phyloP scores from a whole-genome alignment of 306 rosid genomes.

The Cucumis melo region DNA sequence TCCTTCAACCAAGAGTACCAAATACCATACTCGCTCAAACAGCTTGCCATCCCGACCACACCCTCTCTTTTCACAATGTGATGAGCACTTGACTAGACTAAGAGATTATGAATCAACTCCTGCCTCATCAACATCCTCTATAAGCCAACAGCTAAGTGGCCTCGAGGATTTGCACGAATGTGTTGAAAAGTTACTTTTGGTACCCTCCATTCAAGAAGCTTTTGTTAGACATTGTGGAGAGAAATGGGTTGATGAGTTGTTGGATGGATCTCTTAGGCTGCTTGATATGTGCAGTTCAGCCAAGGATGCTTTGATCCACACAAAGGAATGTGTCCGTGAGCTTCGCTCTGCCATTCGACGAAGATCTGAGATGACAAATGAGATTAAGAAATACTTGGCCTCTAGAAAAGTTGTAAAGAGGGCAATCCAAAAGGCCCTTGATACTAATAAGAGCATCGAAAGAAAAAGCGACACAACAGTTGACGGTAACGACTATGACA shows the following conservation, averaged over 20 bases:
- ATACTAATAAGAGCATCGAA: slow-evolving; percentile 9
- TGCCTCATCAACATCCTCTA: slow-evolving; percentile 12
- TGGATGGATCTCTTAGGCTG: slow-evolving; percentile 32
- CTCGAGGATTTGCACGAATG: slow-evolving; percentile 33
- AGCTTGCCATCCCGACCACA: slow-evolving; percentile 37
- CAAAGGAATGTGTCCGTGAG: slow-evolving; percentile 34
- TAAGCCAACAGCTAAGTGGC: slow-evolving; percentile 16
- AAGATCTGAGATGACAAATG: slow-evolving; percentile 20
- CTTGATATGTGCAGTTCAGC: slow-evolving; percentile 31
- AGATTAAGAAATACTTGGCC: slow-evolving; percentile 29
- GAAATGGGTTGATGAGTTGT: slow-evolving; percentile 36
- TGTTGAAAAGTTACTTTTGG: slow-evolving; percentile 23
- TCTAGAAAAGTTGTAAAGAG: slow-evolving; percentile 36
- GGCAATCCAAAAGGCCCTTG: slow-evolving; percentile 26
- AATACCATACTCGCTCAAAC: slow-evolving; percentile 26
- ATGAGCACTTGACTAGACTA: slow-evolving; percentile 23
- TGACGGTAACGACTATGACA: slow-evolving; percentile 10
- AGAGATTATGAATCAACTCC: slow-evolving; percentile 8
- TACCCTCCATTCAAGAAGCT: slow-evolving; percentile 31
- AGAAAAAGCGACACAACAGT: slow-evolving; percentile 2
- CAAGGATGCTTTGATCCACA: slow-evolving; percentile 36
- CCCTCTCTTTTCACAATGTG: slow-evolving; percentile 27
- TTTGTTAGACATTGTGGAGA: slow-evolving; percentile 20
- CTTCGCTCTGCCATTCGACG: slow-evolving; percentile 36
- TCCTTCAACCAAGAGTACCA: slow-evolving; percentile 17